A percentile compares a stretch with the other conserved stretches of the same genome.
phyloP scores from a whole-genome alignment of 2,329 filamentous ascomycete species.

The Sarocladium strictum region DNA sequence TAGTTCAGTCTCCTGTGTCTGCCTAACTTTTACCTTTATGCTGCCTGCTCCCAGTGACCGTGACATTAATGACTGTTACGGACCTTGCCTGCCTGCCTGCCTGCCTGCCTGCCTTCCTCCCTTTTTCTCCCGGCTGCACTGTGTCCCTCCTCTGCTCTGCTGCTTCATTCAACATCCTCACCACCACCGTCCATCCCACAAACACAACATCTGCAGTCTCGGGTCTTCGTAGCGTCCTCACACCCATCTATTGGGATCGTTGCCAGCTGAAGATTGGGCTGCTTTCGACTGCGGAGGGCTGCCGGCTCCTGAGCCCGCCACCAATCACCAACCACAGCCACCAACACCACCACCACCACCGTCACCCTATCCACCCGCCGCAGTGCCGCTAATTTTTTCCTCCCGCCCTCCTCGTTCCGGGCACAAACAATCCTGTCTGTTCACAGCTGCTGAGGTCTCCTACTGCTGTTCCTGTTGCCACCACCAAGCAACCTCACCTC shows the following conservation, averaged over 20 bases:
- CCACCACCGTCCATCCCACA: background rate
- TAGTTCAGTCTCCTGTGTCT: no score
- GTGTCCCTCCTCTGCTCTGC: background rate
- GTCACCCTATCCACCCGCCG: background rate
- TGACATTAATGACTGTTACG: no score
- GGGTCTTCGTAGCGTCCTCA: background rate
- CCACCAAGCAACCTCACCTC: constrained; percentile 7
- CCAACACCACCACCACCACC: background rate
- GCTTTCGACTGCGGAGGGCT: constrained; percentile 1
- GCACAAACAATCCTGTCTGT: constrained; percentile 9
- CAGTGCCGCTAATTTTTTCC: constrained; percentile 6
- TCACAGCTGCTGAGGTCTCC: background rate
- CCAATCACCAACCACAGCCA: background rate
- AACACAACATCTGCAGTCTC: no score
- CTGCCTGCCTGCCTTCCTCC: background rate
- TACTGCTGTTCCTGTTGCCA: background rate
- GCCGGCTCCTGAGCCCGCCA: constrained; percentile 1
- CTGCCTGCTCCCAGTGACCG: background rate
- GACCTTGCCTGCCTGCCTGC: no score
- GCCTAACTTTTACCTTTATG: background rate
- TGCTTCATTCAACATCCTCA: background rate
- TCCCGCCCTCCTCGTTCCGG: constrained; percentile 4
- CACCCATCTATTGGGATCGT: background rate
- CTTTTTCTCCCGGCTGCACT: background rate
- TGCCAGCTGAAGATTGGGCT: constrained; percentile 1